Evolutionary conservation across 306 rosid species (phyloP), one percentile per base, ranked within the genome.

Genomic region (Citrullus colocynthis): DNA sequence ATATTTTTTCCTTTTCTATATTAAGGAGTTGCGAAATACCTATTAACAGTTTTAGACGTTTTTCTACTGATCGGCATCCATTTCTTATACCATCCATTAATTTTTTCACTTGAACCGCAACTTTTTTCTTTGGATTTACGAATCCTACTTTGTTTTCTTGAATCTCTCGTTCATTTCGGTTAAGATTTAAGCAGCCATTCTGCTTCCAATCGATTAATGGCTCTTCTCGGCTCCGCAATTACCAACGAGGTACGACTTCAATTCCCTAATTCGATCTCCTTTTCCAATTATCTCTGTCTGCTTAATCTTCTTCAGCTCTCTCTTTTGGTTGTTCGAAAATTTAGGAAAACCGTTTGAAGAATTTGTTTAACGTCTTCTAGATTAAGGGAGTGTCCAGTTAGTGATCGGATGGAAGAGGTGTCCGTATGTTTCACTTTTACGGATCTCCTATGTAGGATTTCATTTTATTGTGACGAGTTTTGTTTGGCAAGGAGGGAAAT

Each of bases 151-250:
- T n/a, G 48, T 51, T 36, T 64, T 34, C 54, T 9, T 37, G 17
- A 76, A 59, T 51, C 34, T n/a, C 32, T 57, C 37, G 0, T 42
- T 28, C 34, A 3, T 76, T 6, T 77, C 15, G 79, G 11, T 24
- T 71, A 77, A 73, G 16, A 51, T 52, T 51, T 32, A 1, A 32
- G 44, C 45, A 15, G 30, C 70, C 11, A 41, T 7, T 11, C 24
- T 30, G 72, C 6, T 44, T 44, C 39, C 74, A 52, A 45, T 21
- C 17, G 69, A 54, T 15, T 5, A 69, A 93, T 93, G 98, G 88
- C 90, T 79, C 83, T 93, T 45, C 88, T 93, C 54, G 97, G 92
- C 80, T 90, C 97, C 84, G 81, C 80, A 83, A 20, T 93, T 11
- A 12, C 91, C 42, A 78, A 85, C 88, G 98, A 89, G 91, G 97